A percentile compares a stretch with the other conserved stretches of the same genome.
Evolutionary conservation across 306 rosid species (phyloP).

Genomic region (Begonia fuchsioides): DNA sequence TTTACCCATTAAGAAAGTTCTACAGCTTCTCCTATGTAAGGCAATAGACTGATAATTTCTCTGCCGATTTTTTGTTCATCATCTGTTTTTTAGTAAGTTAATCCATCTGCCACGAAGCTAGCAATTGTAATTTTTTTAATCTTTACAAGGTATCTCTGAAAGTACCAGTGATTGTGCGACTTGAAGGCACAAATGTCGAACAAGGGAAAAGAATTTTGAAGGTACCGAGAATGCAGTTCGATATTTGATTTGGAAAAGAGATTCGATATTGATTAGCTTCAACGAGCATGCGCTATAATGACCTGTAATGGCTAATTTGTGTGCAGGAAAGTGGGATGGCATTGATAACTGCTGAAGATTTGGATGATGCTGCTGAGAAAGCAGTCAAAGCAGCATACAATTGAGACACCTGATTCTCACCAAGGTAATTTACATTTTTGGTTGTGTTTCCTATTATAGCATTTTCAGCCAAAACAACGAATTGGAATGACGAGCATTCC

Average conservation of each 20-base stretch:
- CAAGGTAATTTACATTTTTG: slow-evolving; percentile 4
- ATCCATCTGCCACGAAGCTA: too few relatives aligned
- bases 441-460: slow-evolving; percentile 16
- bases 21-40: too few relatives aligned
- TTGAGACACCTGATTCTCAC: slow-evolving; percentile 23
- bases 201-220: slow-evolving; percentile 87
- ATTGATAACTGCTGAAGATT: slow-evolving; percentile 86
- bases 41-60: too few relatives aligned
- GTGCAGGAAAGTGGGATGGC: slow-evolving; percentile 89
- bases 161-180: slow-evolving; percentile 94
- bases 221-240: slow-evolving; percentile 17
- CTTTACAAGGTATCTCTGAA: slow-evolving; percentile 56
- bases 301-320: slow-evolving; percentile 9
- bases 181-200: slow-evolving; percentile 96
- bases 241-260: slow-evolving; percentile 1
- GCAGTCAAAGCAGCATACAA: slow-evolving; percentile 62
- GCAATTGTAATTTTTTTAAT: neutral
- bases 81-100: too few relatives aligned
- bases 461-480: neutral
- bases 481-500: too few relatives aligned
- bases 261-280: neutral
- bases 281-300: neutral
- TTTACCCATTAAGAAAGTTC: too few relatives aligned
- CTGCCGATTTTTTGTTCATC: too few relatives aligned
- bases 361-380: slow-evolving; percentile 94